Conservation (phyloP, 805 yeast genomes). For the Monosporozyma solicola region DNA sequence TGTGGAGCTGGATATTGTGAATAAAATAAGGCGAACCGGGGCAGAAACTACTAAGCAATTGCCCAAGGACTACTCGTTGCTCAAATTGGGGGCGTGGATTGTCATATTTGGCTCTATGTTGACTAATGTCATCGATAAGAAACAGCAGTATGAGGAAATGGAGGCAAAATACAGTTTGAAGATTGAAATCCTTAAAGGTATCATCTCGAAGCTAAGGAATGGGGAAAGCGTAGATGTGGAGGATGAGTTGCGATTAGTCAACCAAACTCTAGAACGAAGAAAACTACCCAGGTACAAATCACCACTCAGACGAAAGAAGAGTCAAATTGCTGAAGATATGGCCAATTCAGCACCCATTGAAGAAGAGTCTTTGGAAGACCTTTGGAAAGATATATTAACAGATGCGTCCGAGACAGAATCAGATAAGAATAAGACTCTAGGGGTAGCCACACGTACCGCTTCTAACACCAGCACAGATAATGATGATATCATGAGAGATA, state of each 20-base stretch:
- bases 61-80: conserved; percentile 15
- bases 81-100: conserved; percentile 35
- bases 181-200: conserved; percentile 30
- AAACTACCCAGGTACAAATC: background rate
- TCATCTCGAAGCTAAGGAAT: conserved; percentile 33
- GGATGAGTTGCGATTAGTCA: conserved; percentile 33
- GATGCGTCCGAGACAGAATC: background rate
- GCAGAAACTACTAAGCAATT: background rate
- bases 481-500: conserved; percentile 17
- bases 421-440: background rate
- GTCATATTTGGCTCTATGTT: conserved; percentile 41
- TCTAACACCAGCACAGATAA: background rate
- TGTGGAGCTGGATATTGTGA: background rate
- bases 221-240: conserved; percentile 35
- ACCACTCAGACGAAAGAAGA: conserved; percentile 15
- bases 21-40: background rate
- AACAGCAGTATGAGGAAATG: conserved; percentile 34
- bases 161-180: conserved; percentile 33
- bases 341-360: background rate
- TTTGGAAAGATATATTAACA: conserved; percentile 21
- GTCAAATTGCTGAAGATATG: background rate
- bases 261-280: conserved; percentile 10
- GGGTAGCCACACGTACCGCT: no score
- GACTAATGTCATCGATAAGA: conserved; percentile 36
- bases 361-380: conserved; percentile 22